Evolutionary conservation across 2,329 filamentous ascomycete genomes (phyloP), one percentile per base, ranked within the genome.

Genomic region (Colletotrichum gloeosporioides): DNA sequence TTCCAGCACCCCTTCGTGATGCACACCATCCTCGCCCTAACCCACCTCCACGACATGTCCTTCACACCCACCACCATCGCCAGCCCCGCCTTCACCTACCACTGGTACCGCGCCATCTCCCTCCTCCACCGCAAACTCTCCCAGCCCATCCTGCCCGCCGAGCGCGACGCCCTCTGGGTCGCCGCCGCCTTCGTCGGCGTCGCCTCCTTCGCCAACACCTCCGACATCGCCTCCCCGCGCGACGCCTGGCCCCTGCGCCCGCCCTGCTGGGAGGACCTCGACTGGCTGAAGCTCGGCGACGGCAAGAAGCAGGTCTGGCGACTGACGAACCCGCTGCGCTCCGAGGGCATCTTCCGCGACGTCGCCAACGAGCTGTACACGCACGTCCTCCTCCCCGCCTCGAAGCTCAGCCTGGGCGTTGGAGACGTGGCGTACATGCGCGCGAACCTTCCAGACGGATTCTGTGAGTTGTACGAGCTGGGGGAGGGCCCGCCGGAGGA

Each of bases 261-360:
- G 3, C 80, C 84, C 0, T 83, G 83, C 1, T 75, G 83, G 1
- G 79, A 82, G 1, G 90, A 92, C 77, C 83, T 93, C 2, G 86
- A 90, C 78, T 94, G 92, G 92, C 80, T 93, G 3, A 88, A 85
- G 66, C 87, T 93, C 80, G 87, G 85, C 73, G 86, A 90, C 15
- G 90, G 90, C 0, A 93, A 93, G 81, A 87, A 85, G 69, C 85
- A 86, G 6, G 84, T 93, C 2, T 92, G 88, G 87, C 80, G 85
- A 3, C 80, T 92, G 0, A 84, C 88, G 1, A 84, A 92, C 66
- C 89, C 90, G 0, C 75, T 85, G 6, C 84, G 89, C 12, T 78
- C 84, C 0, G 88, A 89, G 22, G 90, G 89, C 69, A 77, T 89
- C 3, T 91, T 92, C 78, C 78, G 83, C 62, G 53, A 77, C 0